Conservation (phyloP, 768 basidiomycete species). For the Solioccasus polychromus region DNA sequence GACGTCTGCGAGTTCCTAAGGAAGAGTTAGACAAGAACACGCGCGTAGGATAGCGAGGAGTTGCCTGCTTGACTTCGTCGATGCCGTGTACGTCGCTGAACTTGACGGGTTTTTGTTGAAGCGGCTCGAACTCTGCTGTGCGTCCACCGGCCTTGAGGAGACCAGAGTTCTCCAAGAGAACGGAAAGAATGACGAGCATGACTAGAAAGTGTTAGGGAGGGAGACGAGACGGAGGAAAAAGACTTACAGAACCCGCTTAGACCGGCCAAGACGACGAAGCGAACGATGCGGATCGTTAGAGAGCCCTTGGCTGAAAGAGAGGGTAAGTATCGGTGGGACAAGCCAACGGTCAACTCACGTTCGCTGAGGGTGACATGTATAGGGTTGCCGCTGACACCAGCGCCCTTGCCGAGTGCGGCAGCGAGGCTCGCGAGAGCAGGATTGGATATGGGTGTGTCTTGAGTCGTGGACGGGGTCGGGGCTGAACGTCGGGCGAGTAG, state of each 20-base stretch:
- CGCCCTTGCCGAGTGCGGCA: constrained; percentile 41
- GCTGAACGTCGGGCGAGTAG: constrained; percentile 33
- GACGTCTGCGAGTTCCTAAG: constrained; percentile 87
- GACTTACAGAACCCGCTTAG: constrained; percentile 67
- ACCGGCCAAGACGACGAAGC: constrained; percentile 55
- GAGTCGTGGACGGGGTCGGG: constrained; percentile 2
- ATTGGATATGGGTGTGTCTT: constrained; percentile 18
- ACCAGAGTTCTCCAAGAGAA: constrained; percentile 91
- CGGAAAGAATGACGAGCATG: constrained; percentile 80
- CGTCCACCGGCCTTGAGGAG: constrained; percentile 85
- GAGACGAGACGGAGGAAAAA: neutral
- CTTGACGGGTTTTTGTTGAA: constrained; percentile 76
- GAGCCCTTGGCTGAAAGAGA: constrained; percentile 58
- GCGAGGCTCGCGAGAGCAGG: constrained; percentile 42
- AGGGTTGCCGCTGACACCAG: constrained; percentile 51
- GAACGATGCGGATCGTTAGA: constrained; percentile 59
- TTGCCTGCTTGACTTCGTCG: constrained; percentile 91
- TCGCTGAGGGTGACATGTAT: constrained; percentile 82
- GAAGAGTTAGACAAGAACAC: constrained; percentile 3
- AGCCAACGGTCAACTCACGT: constrained; percentile 45
- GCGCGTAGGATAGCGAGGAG: constrained; percentile 15
- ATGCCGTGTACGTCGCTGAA: constrained; percentile 97
- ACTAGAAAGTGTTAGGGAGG: constrained; percentile 39
- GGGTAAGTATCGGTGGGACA: neutral
- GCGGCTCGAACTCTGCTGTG: constrained; percentile 79